Conservation (phyloP, 2,329 filamentous ascomycete genomes). For the Fusarium dlaminii region DNA sequence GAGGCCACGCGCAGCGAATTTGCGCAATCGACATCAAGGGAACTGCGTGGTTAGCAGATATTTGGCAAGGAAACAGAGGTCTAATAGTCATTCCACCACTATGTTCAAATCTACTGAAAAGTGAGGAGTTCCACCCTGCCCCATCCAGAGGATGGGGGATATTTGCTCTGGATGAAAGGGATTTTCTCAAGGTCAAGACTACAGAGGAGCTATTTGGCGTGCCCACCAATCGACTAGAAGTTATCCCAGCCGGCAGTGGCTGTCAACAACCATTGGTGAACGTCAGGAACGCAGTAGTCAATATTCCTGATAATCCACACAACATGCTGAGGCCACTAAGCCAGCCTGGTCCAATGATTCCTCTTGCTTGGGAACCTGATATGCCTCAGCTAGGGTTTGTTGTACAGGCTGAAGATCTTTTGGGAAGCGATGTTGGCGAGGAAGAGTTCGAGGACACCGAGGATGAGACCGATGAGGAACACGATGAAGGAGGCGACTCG, state of each 20-base stretch:
- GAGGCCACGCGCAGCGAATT: slow-evolving; percentile 60
- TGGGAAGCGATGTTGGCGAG: slow-evolving; percentile 27
- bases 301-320: slow-evolving; percentile 47
- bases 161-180: slow-evolving; percentile 55
- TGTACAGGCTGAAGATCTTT: slow-evolving; percentile 6
- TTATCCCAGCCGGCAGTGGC: slow-evolving; percentile 21
- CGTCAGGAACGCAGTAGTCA: slow-evolving; percentile 37
- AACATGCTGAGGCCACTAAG: background rate
- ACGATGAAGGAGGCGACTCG: slow-evolving; percentile 16
- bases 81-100: slow-evolving; percentile 42
- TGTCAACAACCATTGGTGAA: slow-evolving; percentile 40
- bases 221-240: slow-evolving; percentile 26
- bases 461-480: slow-evolving; percentile 32
- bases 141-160: slow-evolving; percentile 59
- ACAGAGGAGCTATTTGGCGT: slow-evolving; percentile 49
- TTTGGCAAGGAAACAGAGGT: slow-evolving; percentile 55
- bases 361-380: slow-evolving; percentile 20
- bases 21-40: slow-evolving; percentile 62
- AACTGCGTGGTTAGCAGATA: slow-evolving; percentile 59
- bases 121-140: slow-evolving; percentile 44
- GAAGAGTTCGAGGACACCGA: slow-evolving; percentile 32
- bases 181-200: slow-evolving; percentile 52
- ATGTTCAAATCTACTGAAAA: slow-evolving; percentile 34
- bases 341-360: background rate
- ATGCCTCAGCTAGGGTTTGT: slow-evolving; percentile 15